Evolutionary conservation across 208 protist species (phyloP), one percentile per base, ranked within the genome.

Genomic region (Tritrichomonas foetus): DNA sequence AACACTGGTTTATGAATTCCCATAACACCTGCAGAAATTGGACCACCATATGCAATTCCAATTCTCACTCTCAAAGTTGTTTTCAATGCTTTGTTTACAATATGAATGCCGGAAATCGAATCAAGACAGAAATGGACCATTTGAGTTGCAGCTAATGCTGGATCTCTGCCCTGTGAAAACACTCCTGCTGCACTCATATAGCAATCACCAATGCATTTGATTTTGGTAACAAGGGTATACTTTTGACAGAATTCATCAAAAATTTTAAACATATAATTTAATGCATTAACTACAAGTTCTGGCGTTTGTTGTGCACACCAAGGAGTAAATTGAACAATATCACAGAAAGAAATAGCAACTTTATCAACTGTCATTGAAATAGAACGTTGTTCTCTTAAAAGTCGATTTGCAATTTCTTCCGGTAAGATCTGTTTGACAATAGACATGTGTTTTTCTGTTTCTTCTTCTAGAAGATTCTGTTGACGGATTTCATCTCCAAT

Each of bases 341-440:
- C 74, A 36, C 74, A 82, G 74, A 82, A 82, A 20, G 74, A 82
- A 11, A 82, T 36, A n/a, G n/a, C 47, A n/a, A 82, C 41, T 53
- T 82, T 82, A 14, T 47, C 41, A 20, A 82, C 33, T 82, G 74
- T 82, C 74, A 82, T 82, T 14, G 74, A 82, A 20, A 82, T 82
- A 14, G 33, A 50, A 20, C 50, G 27, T 44, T 82, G 41, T 20
- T 82, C 41, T 53, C 50, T 47, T 22, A 82, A 36, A 9, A 82
- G 25, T 53, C 41, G 33, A 11, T 33, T 50, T 9, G 74, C 74
- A 30, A 82, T 82, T 82, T 82, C 74, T 25, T 47, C 27, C n/a
- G 74, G 74, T 27, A 82, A 44, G 30, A 82, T 82, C 25, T 82
- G 74, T 25, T 82, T 47, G 33, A 82, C n/a, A 20, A 82, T 82